Evolutionary conservation across 164 flowering plant species (phyloP).

Genomic region (Saururus chinensis): DNA sequence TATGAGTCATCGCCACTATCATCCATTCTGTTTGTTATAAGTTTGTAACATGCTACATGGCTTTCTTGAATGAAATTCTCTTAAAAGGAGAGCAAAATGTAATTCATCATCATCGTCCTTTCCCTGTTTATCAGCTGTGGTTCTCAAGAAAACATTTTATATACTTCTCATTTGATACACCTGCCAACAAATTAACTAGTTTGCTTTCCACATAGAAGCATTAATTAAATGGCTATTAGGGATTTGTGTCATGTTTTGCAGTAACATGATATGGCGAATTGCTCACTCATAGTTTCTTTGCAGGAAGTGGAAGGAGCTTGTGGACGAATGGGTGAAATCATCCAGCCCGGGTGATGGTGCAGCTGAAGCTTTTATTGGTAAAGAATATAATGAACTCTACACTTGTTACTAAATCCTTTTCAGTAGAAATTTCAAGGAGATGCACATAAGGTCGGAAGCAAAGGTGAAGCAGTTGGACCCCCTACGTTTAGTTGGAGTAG

Average conservation of each 20-base stretch:
- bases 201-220: no score
- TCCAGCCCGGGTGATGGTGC: constrained; percentile 34
- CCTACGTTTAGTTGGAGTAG: no score
- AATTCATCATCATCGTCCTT: no score
- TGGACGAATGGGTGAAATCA: constrained; percentile 86
- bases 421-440: not conserved
- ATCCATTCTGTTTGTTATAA: not conserved
- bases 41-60: no score
- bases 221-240: not conserved
- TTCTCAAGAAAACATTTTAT: no score
- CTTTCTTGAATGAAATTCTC: not conserved
- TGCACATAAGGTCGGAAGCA: not conserved
- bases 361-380: constrained; percentile 40
- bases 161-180: no score
- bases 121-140: no score
- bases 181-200: no score
- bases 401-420: not conserved
- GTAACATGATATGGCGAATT: not conserved
- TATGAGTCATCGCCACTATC: constrained; percentile 5
- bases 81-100: not conserved
- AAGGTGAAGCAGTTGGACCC: not conserved
- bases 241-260: not conserved
- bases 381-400: not conserved
- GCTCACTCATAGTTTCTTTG: not conserved
- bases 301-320: constrained; percentile 93